Conservation (phyloP, 2,329 filamentous ascomycete genomes). For the Venturia pyrina region DNA sequence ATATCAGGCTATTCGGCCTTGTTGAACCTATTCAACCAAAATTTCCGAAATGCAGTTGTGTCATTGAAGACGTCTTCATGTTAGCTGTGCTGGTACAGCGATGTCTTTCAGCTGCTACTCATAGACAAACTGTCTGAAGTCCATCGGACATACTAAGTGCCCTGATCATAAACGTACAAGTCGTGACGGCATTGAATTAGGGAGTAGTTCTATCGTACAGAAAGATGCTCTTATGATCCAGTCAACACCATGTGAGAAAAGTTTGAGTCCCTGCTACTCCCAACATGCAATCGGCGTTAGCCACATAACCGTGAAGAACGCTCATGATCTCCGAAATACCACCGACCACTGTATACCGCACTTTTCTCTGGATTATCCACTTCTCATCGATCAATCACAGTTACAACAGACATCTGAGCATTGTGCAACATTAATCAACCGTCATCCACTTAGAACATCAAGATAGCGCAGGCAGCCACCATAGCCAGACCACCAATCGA, state of each 20-base stretch:
- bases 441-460: background rate
- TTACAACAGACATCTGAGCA: background rate
- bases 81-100: too few relatives aligned
- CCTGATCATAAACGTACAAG: background rate
- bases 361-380: too few relatives aligned
- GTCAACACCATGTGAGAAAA: background rate
- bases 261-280: background rate
- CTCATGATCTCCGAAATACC: too few relatives aligned
- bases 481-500: background rate
- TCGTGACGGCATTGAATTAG: background rate
- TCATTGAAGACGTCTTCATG: too few relatives aligned
- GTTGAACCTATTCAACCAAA: too few relatives aligned
- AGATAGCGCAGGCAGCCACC: conserved; percentile 4
- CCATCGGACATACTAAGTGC: too few relatives aligned
- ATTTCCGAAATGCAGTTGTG: too few relatives aligned
- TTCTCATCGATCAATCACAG: background rate
- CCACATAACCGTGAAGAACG: too few relatives aligned
- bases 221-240: background rate
- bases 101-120: too few relatives aligned
- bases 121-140: too few relatives aligned
- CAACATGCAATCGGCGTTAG: background rate
- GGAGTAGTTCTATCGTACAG: background rate
- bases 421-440: background rate
- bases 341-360: too few relatives aligned
- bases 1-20: too few relatives aligned